Evolutionary conservation across 1,284 basidiomycete genomes (phyloP), one percentile per base, ranked within the genome.

Genomic region (Coniferiporia sulphurascens): DNA sequence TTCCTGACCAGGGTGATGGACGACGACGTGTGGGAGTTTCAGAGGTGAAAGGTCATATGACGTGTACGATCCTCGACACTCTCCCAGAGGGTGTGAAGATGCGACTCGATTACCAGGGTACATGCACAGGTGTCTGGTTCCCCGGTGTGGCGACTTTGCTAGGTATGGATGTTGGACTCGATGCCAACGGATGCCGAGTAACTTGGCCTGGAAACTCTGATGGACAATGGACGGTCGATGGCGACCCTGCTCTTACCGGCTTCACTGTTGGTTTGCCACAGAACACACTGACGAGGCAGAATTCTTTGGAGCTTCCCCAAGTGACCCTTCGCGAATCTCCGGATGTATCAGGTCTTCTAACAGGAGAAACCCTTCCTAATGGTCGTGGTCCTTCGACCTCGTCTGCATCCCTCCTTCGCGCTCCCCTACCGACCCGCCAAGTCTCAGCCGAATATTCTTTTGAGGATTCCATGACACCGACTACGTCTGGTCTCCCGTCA

Each of bases 91-190:
- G 87, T n/a, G 70, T 87, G n/a, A 64, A 85, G 38, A 79, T 91
- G 77, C 76, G 79, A 53, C 70, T 91, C 17, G 82, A 87, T 61
- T 90, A 89, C 69, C 85, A 83, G 62, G 88, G 79, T 35, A 79
- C 81, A 1, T 91, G 88, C 70, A 83, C 81, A 62, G 86, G 85
- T 9, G 72, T 92, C 27, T 90, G 86, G 85, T 90, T 85, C 67
- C 84, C 88, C 51, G 89, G 89, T 4, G 89, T 91, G 10, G 89
- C 89, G 1, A 91, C 87, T 1, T 74, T 89, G 63, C 75, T 92
- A n/a, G 90, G 86, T 6, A 75, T 92, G 76, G 89, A 91, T 64
- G 76, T 90, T 22, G 79, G 80, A 12, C 74, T 92, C 13, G 83
- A 86, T 62, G 78, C 81, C 15, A 85, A 85, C 65, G 82, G 83